A percentile compares a stretch with the other conserved stretches of the same genome.
phyloP scores from a whole-genome alignment of 108 stramenopile species.

The Craspedostauros australis region DNA sequence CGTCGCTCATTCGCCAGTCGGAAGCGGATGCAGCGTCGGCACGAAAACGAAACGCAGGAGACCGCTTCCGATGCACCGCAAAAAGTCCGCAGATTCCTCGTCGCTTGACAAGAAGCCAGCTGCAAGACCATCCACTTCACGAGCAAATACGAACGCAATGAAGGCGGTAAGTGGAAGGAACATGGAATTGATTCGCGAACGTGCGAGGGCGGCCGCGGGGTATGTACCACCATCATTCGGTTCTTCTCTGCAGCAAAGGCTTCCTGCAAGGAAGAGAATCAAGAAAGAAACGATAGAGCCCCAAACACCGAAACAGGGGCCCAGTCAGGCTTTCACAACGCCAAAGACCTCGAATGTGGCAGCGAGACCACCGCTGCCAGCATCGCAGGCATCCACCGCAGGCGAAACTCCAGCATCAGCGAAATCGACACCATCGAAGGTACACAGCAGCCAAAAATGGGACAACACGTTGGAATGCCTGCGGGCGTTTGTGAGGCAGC shows the following conservation, averaged over 20 bases:
- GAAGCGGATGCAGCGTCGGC: too few relatives aligned
- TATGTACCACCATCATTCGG: constrained; percentile 49
- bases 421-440: constrained; percentile 22
- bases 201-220: constrained; percentile 74
- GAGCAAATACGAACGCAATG: constrained; percentile 48
- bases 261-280: constrained; percentile 33
- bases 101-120: constrained; percentile 20
- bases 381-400: constrained; percentile 11
- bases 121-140: constrained; percentile 33
- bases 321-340: constrained; percentile 2
- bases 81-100: constrained; percentile 13
- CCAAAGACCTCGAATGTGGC: constrained; percentile 17
- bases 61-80: background rate
- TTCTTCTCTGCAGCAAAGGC: background rate
- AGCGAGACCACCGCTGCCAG: background rate
- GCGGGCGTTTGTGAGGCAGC: constrained; percentile 63
- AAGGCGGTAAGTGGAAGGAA: constrained; percentile 61
- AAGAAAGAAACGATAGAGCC: constrained; percentile 25
- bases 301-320: constrained; percentile 9
- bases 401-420: constrained; percentile 24
- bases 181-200: constrained; percentile 59
- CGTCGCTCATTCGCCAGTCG: background rate
- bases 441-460: constrained; percentile 75
- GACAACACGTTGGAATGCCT: constrained; percentile 81
- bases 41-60: too few relatives aligned